Conservation (phyloP, 345 rosid genomes). For the Boechera retrofracta region DNA sequence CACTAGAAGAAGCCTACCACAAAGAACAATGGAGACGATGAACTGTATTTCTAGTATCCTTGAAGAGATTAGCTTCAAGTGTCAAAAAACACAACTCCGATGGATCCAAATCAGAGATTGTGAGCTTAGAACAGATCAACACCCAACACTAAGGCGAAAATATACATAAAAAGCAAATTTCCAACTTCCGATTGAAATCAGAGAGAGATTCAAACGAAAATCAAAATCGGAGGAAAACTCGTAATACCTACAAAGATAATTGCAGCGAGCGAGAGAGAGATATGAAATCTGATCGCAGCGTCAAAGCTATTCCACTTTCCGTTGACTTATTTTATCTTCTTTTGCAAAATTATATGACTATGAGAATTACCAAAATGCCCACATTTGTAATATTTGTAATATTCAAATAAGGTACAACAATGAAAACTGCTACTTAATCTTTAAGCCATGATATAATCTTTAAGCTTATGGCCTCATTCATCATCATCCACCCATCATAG, state of each 20-base stretch:
- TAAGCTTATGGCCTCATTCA: not conserved
- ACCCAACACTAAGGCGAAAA: no score
- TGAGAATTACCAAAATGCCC: no score
- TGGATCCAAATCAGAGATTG: conserved; percentile 12
- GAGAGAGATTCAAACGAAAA: no score
- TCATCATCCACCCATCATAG: not conserved
- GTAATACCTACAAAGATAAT: no score
- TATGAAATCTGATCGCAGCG: not conserved
- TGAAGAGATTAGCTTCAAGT: not conserved
- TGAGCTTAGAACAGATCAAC: not conserved
- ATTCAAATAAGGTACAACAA: not conserved
- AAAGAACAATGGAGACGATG: no score
- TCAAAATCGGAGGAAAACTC: no score
- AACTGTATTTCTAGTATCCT: no score
- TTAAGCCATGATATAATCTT: not conserved
- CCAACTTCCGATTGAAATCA: no score
- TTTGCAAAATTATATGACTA: no score
- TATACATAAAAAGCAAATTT: no score
- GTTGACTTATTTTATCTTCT: not conserved
- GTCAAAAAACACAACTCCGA: not conserved
- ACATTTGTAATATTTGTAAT: not conserved
- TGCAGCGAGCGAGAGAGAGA: no score
- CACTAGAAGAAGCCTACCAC: no score
- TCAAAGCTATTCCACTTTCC: not conserved
- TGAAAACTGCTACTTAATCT: not conserved